Evolutionary conservation across 2,329 filamentous ascomycete species (phyloP).

Genomic region (Teratosphaeriaceae sp.): DNA sequence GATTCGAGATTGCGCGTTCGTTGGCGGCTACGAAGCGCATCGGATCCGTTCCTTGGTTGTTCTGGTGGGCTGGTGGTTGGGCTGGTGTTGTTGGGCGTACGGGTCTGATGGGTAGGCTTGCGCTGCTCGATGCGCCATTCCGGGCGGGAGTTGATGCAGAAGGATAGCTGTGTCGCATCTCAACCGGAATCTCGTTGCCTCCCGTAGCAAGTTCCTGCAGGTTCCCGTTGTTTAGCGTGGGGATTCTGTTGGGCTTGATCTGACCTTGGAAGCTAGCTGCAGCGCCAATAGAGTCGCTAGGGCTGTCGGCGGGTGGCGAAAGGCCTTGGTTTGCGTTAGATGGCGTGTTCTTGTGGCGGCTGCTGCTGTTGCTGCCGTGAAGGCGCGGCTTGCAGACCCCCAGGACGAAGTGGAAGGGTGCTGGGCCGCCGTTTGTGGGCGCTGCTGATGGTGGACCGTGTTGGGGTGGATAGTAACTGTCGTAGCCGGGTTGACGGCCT

Average conservation of each 20-base stretch:
- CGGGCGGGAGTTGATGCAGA: conserved; percentile 22
- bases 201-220: conserved; percentile 44
- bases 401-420: conserved; percentile 33
- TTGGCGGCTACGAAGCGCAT: conserved; percentile 19
- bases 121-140: no score
- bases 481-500: conserved; percentile 23
- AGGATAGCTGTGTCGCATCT: conserved; percentile 20
- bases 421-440: conserved; percentile 15
- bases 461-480: conserved; percentile 20
- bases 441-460: conserved; percentile 14
- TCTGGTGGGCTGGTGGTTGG: no score
- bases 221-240: conserved; percentile 31
- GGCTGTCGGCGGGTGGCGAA: conserved; percentile 25
- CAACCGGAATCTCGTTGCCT: conserved; percentile 41
- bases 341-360: conserved; percentile 9
- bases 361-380: conserved; percentile 10
- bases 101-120: no score
- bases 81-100: conserved; percentile 1
- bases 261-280: conserved; percentile 27
- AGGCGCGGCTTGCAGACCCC: conserved; percentile 24
- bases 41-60: conserved; percentile 14
- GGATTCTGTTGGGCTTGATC: conserved; percentile 34
- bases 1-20: conserved; percentile 25
- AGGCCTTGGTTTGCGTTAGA: conserved; percentile 25
- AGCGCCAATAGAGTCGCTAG: no score